phyloP scores from a whole-genome alignment of 345 rosid species.

The Brassica incana region DNA sequence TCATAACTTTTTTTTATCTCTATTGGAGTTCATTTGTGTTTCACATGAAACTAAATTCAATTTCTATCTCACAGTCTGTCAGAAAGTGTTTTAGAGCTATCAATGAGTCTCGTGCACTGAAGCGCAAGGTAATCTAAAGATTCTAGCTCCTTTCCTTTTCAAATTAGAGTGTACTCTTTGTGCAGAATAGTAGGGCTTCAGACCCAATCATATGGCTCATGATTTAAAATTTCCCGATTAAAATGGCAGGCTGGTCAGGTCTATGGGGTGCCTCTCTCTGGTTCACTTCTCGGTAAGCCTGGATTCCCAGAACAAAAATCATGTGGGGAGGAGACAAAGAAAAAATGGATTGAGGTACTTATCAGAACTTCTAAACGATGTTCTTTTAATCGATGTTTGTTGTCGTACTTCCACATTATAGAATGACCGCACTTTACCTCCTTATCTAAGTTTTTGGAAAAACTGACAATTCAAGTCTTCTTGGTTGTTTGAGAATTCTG shows the following conservation, averaged over 20 bases:
- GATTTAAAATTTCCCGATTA: not conserved
- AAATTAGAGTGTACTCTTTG: not conserved
- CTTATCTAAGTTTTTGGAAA: not conserved
- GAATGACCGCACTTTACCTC: not conserved
- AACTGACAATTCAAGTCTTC: slow-evolving; percentile 5
- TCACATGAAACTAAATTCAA: slow-evolving; percentile 1
- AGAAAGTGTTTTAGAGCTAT: slow-evolving; percentile 88
- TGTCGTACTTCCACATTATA: not conserved
- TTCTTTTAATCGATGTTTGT: slow-evolving; percentile 9
- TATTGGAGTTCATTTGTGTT: slow-evolving; percentile 14
- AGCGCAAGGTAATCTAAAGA: slow-evolving; percentile 73
- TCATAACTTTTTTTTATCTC: not conserved
- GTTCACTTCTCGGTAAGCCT: slow-evolving; percentile 71
- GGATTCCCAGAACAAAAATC: slow-evolving; percentile 87
- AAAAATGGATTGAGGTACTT: slow-evolving; percentile 89
- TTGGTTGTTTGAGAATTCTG: slow-evolving; percentile 1
- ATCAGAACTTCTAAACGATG: slow-evolving; percentile 5
- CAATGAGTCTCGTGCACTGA: slow-evolving; percentile 93
- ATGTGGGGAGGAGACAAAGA: slow-evolving; percentile 78
- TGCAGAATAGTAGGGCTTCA: not conserved
- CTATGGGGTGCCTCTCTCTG: slow-evolving; percentile 93
- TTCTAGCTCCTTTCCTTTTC: slow-evolving; percentile 27
- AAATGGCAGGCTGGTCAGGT: slow-evolving; percentile 94
- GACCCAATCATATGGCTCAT: slow-evolving; percentile 14
- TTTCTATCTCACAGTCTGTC: slow-evolving; percentile 58